Base-by-base conservation (phyloP, 1,284 basidiomycete genomes). In the Irpex lacteus region DNA sequence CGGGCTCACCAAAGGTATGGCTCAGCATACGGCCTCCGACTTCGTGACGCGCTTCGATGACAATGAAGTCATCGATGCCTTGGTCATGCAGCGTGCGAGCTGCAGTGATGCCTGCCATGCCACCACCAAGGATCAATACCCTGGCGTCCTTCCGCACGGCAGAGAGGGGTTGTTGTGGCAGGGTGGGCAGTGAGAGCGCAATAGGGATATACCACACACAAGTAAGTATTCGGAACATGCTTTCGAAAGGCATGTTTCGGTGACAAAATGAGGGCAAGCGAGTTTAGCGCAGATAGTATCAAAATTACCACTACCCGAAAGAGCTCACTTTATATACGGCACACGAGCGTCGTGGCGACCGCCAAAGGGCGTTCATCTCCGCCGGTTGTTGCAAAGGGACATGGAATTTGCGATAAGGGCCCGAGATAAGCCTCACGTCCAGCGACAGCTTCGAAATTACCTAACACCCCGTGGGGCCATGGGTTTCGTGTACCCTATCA, bases 71-170 rank as follows among this genome's bases (percentile, higher is more conserved):
- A 38, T 82, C 69, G 67, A 89, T 77, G n/a, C 86, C 86, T 37
- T 81, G 76, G 37, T 80, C 74, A 62, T 86, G 79, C 6, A 91
- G 78, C 0, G 86, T 84, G 15, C 84, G 84, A 1, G 89, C 89
- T 18, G 87, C 85, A 37, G 86, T 85, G 52, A 90, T 77, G 7
- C 90, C 89, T 1, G 89, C 74, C 52, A 91, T 83, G 3, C 89
- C 89, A 49, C 85, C 88, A 3, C 89, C 89, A 13, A 86, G 78
- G 60, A 86, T 82, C 62, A 85, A 78, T 18, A 85, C 80, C 4
- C 71, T 76, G 1, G 74, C 71, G 52, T 76, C 68, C 44, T 69
- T 71, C 26, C 6, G 50, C 13, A 18, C 8, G 18, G 19, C 1
- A 19, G 50, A 21, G 2, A 52, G 3, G 11, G 15, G 50, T 52